Base-by-base conservation (phyloP, 208 protist species). In the Paratrypanosoma confusum region DNA sequence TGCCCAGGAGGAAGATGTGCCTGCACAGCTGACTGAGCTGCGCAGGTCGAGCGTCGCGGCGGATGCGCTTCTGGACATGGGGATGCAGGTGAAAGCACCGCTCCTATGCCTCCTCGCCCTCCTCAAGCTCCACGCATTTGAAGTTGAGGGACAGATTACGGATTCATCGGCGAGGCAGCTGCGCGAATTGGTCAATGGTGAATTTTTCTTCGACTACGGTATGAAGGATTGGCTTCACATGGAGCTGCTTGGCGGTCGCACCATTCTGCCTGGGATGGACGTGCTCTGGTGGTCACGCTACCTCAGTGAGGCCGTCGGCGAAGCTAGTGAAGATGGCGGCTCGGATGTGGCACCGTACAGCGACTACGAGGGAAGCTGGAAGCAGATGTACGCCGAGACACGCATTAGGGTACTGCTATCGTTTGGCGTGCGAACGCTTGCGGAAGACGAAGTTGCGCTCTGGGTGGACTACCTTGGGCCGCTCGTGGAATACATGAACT, bases 241-340 rank as follows among this genome's bases (percentile, higher is more conserved):
- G 27, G 51, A 45, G 17, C 28, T 2, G 31, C 61, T 63, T 0
- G 51, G 53, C 3, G 61, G 54, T 1, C 22, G 24, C 31, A 25
- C 61, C 6, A 11, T 64, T 3, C 5, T 23, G 23, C 11, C 31
- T 17, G 46, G 40, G 5, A 39, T 68, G 36, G 61, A 68, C 37
- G 48, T 68, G 38, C 54, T 58, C 5, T 68, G 61, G 61, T 68
- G 61, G 61, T 21, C 34, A 27, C 51, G 57, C 6, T 60, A 59
- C 20, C 22, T 45, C 11, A 2, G 40, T 20, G 56, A 66, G 34
- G 44, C 23, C 26, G n/a, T n/a, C n/a, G n/a, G n/a, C n/a, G n/a
- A n/a, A n/a, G 41, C 39, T 6, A 5, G 20, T 14, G 16, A 13
- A 20, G 5, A 51, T 20, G 7, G n/a, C 20, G 45, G 25, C 0